A percentile compares a stretch with the other conserved stretches of the same genome.
phyloP scores from a whole-genome alignment of 306 rosid genomes.

The Gleditsia sinensis region DNA sequence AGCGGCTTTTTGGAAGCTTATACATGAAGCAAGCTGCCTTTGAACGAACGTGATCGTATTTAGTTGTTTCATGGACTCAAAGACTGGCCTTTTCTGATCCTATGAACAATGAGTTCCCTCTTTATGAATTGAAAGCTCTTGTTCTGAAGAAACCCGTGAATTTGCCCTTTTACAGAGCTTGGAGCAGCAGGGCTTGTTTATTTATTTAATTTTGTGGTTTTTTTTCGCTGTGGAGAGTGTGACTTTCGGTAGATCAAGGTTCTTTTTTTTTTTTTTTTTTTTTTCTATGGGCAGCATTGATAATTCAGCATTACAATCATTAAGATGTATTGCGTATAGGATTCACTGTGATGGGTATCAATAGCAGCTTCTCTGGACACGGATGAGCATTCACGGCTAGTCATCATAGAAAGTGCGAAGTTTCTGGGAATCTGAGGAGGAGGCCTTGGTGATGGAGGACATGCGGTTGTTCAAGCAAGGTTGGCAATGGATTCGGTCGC shows the following conservation, averaged over 20 bases:
- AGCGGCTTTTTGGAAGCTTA: slow-evolving; percentile 68
- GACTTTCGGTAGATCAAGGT: slow-evolving; percentile 46
- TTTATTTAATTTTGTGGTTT: slow-evolving; percentile 27
- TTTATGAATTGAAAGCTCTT: slow-evolving; percentile 32
- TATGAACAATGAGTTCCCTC: slow-evolving; percentile 5
- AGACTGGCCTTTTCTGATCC: slow-evolving; percentile 41
- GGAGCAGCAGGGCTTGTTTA: slow-evolving; percentile 33
- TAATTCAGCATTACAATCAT: slow-evolving; percentile 40
- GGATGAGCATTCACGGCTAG: slow-evolving; percentile 20
- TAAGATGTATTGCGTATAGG: slow-evolving; percentile 36
- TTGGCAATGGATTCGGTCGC: slow-evolving; percentile 82
- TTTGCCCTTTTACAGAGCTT: slow-evolving; percentile 37
- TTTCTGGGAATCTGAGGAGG: slow-evolving; percentile 35
- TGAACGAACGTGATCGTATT: slow-evolving; percentile 70
- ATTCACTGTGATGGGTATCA: slow-evolving; percentile 42
- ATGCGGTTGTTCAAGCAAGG: slow-evolving; percentile 80
- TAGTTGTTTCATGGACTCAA: slow-evolving; percentile 47
- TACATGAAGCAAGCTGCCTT: slow-evolving; percentile 77
- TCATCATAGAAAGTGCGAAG: slow-evolving; percentile 23
- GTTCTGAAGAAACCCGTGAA: slow-evolving; percentile 44
- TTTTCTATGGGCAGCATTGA: slow-evolving; percentile 56
- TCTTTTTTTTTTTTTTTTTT: background rate
- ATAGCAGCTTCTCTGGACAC: slow-evolving; percentile 39
- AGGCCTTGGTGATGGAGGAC: slow-evolving; percentile 74
- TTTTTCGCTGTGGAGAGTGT: slow-evolving; percentile 21